Percentiles rank a stretch among this genome's conserved stretches.
Conservation (phyloP, 345 rosid genomes). For the Citrus mangshanensis region DNA sequence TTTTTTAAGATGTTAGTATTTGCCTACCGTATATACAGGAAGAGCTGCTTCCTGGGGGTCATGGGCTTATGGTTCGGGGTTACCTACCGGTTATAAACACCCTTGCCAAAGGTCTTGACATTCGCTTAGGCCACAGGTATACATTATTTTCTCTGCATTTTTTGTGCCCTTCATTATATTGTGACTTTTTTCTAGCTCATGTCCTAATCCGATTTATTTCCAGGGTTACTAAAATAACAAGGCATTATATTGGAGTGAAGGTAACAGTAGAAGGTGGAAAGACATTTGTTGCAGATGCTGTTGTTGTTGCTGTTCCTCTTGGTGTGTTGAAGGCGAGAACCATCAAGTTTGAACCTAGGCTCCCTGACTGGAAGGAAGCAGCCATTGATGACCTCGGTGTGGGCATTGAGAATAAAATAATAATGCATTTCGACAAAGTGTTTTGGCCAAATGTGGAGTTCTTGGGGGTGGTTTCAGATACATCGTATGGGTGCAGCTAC, state of each 20-base stretch:
- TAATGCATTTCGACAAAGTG: slow-evolving; percentile 74
- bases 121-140: slow-evolving; percentile 81
- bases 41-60: slow-evolving; percentile 91
- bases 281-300: slow-evolving; percentile 83
- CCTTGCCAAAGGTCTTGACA: slow-evolving; percentile 89
- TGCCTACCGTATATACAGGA: slow-evolving; percentile 46
- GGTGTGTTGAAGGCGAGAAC: slow-evolving; percentile 76
- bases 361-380: slow-evolving; percentile 93
- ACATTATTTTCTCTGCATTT: background rate
- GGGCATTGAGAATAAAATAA: slow-evolving; percentile 89
- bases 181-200: background rate
- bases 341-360: slow-evolving; percentile 71
- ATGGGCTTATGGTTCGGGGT: slow-evolving; percentile 98
- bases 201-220: background rate
- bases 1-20: background rate
- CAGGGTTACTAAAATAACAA: slow-evolving; percentile 74
- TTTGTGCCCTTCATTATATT: background rate
- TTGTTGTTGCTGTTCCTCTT: slow-evolving; percentile 71
- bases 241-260: slow-evolving; percentile 73
- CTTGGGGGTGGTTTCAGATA: slow-evolving; percentile 87
- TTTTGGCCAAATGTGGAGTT: slow-evolving; percentile 99
- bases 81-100: slow-evolving; percentile 93
- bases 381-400: slow-evolving; percentile 89
- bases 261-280: slow-evolving; percentile 70
- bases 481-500: slow-evolving; percentile 90